Conservation (phyloP, 2,329 filamentous ascomycete species). For the Dactylellina drechsleri region DNA sequence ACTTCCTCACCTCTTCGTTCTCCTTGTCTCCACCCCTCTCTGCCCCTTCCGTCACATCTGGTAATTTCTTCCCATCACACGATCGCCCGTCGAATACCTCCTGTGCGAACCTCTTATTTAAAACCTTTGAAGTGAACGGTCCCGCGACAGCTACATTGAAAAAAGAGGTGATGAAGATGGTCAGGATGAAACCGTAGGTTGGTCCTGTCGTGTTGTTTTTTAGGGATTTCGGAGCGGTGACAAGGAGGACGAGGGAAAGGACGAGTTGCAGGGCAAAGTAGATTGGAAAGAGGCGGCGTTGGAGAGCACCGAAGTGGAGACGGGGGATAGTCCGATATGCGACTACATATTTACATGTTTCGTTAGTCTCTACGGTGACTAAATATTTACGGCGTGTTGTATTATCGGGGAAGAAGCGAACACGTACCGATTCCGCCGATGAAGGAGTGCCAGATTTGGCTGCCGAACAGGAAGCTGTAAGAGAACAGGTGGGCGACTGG, state of each 20-base stretch:
- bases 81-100: slow-evolving; percentile 62
- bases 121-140: slow-evolving; percentile 78
- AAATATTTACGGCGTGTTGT: no score
- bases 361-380: no score
- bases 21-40: slow-evolving; percentile 67
- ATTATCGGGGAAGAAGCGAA: neutral
- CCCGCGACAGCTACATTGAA: slow-evolving; percentile 67
- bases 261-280: slow-evolving; percentile 88
- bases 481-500: slow-evolving; percentile 54
- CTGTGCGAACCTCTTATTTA: slow-evolving; percentile 80
- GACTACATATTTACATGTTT: slow-evolving; percentile 68
- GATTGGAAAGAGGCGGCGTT: slow-evolving; percentile 82
- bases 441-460: slow-evolving; percentile 88
- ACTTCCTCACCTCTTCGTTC: slow-evolving; percentile 81
- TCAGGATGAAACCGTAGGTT: slow-evolving; percentile 33
- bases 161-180: slow-evolving; percentile 34
- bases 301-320: slow-evolving; percentile 81
- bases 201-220: slow-evolving; percentile 26
- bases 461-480: slow-evolving; percentile 87
- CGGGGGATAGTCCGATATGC: slow-evolving; percentile 81
- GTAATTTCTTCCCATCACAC: slow-evolving; percentile 31
- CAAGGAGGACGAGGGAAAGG: slow-evolving; percentile 75
- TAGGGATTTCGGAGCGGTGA: slow-evolving; percentile 79
- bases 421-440: slow-evolving; percentile 64
- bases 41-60: slow-evolving; percentile 30